phyloP scores from a whole-genome alignment of 768 basidiomycete species.

The Paxillus rubicundulus region DNA sequence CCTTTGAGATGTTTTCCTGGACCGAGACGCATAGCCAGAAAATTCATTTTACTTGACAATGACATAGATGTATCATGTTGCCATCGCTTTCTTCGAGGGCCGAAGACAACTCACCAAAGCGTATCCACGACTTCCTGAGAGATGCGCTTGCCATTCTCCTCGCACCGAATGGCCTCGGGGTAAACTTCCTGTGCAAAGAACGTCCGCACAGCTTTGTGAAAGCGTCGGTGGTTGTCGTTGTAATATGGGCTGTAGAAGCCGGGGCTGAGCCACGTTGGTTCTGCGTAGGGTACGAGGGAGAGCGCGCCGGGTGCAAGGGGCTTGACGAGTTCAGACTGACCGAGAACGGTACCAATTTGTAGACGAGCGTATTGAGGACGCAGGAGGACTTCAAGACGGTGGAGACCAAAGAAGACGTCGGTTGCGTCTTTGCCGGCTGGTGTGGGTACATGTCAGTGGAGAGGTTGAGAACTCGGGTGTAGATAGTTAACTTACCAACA shows the following conservation, averaged over 20 bases:
- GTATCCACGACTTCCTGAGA: constrained; percentile 83
- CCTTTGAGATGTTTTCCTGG: constrained; percentile 88
- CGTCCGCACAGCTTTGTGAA: constrained; percentile 72
- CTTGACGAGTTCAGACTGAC: constrained; percentile 55
- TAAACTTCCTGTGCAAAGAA: constrained; percentile 75
- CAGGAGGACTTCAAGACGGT: constrained; percentile 76
- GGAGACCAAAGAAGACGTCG: constrained; percentile 79
- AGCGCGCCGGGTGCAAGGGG: constrained; percentile 57
- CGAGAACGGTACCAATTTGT: constrained; percentile 61
- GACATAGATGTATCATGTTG: not conserved
- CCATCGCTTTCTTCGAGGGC: not conserved
- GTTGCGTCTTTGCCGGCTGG: constrained; percentile 74
- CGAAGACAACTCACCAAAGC: constrained; percentile 56
- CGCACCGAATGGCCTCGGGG: constrained; percentile 73
- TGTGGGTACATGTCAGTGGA: too few relatives aligned
- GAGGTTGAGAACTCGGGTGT: not conserved
- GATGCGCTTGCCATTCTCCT: constrained; percentile 85
- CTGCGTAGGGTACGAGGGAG: constrained; percentile 79
- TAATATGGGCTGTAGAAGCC: constrained; percentile 79
- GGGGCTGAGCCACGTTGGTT: constrained; percentile 74
- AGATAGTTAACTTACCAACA: constrained; percentile 49
- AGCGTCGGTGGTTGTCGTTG: constrained; percentile 65
- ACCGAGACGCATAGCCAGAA: constrained; percentile 68
- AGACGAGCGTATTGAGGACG: constrained; percentile 71
- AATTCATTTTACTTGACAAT: constrained; percentile 54